phyloP scores from a whole-genome alignment of 192 early-diverging fungal species.

The Coemansia sp. region DNA sequence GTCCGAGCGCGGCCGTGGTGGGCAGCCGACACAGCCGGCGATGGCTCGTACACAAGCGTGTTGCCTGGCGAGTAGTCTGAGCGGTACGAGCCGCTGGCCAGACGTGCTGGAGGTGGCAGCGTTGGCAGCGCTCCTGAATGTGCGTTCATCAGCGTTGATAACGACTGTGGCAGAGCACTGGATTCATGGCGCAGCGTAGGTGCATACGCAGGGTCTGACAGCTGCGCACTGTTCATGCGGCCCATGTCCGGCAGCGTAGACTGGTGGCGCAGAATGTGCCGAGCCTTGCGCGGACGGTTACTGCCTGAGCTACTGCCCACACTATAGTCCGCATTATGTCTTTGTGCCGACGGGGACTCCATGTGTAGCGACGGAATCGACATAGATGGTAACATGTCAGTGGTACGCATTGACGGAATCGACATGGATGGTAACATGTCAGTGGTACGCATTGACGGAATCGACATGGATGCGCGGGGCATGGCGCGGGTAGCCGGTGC shows the following conservation, averaged over 20 bases:
- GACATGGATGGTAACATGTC: not conserved
- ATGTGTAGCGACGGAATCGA: not conserved
- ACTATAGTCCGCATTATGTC: not conserved
- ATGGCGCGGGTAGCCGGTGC: not conserved
- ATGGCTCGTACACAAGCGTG: slow-evolving; percentile 37
- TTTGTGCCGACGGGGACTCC: not conserved
- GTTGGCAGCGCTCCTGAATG: slow-evolving; percentile 8
- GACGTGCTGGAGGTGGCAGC: slow-evolving; percentile 31
- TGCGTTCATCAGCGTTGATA: not conserved
- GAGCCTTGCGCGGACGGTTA: slow-evolving; percentile 11
- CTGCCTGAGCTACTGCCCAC: slow-evolving; percentile 12
- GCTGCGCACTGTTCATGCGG: not conserved
- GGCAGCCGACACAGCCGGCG: slow-evolving; percentile 9
- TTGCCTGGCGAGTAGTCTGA: slow-evolving; percentile 36
- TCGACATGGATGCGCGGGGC: slow-evolving; percentile 30
- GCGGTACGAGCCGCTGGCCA: slow-evolving; percentile 39
- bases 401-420: slow-evolving; percentile 34
- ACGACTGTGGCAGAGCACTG: not conserved
- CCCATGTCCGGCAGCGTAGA: slow-evolving; percentile 31
- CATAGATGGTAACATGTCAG: not conserved
- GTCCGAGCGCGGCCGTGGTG: slow-evolving; percentile 1
- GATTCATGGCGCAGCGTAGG: not conserved
- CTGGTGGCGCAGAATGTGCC: slow-evolving; percentile 37
- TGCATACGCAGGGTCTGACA: not conserved
- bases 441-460: slow-evolving; percentile 34